phyloP scores from a whole-genome alignment of 768 basidiomycete species.

The Russula sp. region DNA sequence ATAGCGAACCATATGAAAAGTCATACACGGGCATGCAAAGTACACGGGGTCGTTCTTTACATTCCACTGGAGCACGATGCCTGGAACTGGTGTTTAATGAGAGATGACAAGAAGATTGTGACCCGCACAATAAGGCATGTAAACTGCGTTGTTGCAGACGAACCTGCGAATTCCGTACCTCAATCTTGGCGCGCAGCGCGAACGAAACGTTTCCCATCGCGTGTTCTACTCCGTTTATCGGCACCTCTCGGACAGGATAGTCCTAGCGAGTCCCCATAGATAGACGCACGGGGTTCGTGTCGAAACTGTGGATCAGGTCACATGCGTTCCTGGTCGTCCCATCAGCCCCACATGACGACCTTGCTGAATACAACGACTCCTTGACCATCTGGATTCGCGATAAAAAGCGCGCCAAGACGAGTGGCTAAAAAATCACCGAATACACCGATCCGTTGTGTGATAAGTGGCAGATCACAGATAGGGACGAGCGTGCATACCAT shows the following conservation, averaged over 20 bases:
- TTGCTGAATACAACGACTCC: conserved; percentile 30
- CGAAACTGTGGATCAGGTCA: background rate
- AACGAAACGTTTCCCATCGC: conserved; percentile 9
- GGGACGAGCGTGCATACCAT: conserved; percentile 24
- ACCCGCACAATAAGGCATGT: conserved; percentile 11
- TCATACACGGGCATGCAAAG: conserved; percentile 10
- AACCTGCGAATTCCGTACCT: conserved; percentile 13
- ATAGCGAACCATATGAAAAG: conserved; percentile 5
- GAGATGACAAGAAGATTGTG: conserved; percentile 13
- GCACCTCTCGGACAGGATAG: conserved; percentile 2
- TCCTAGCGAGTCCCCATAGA: background rate
- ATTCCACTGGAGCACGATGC: conserved; percentile 7
- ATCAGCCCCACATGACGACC: conserved; percentile 31
- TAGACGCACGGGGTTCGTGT: background rate
- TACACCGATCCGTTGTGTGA: conserved; percentile 11
- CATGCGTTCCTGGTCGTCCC: background rate
- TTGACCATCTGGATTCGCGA: conserved; percentile 27
- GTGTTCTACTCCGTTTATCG: conserved; percentile 13
- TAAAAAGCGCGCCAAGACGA: conserved; percentile 30
- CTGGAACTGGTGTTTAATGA: conserved; percentile 8
- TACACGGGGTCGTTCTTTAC: conserved; percentile 1
- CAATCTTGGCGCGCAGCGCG: conserved; percentile 23
- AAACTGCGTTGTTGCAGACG: conserved; percentile 2
- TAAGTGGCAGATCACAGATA: background rate
- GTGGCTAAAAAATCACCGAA: conserved; percentile 19